Conservation (phyloP, 2,329 filamentous ascomycete genomes). For the Botrytis pseudocinerea region DNA sequence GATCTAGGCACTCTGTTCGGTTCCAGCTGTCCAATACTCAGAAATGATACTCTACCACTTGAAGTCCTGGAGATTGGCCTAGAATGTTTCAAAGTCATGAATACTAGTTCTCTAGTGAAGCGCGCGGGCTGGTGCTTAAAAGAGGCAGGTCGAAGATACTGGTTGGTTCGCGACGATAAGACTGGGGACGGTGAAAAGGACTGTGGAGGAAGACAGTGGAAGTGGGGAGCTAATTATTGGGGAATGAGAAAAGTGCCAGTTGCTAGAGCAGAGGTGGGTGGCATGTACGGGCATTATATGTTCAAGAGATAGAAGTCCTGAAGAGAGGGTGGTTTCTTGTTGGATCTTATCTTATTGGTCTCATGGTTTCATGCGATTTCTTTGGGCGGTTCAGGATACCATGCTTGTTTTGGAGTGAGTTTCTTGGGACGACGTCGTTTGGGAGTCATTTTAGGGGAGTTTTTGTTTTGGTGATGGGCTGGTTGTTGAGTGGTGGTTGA, state of each 20-base stretch:
- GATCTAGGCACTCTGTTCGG: conserved; percentile 56
- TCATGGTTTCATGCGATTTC: neutral
- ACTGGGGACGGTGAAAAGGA: conserved; percentile 43
- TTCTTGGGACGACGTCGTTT: neutral
- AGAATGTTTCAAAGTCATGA: conserved; percentile 65
- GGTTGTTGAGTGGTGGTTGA: neutral
- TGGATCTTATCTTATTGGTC: neutral
- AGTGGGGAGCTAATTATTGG: conserved; percentile 83
- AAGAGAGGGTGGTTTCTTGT: neutral
- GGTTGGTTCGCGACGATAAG: conserved; percentile 58
- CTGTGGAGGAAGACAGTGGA: conserved; percentile 67
- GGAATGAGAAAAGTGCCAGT: conserved; percentile 72
- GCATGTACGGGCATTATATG: conserved; percentile 61
- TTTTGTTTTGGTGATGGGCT: neutral
- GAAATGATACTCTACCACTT: conserved; percentile 62
- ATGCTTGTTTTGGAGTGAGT: conserved; percentile 1
- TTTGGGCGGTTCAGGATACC: neutral
- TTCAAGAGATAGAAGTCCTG: conserved; percentile 46
- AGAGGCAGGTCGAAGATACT: conserved; percentile 63
- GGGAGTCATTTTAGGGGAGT: neutral
- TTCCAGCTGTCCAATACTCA: conserved; percentile 57
- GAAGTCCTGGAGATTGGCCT: conserved; percentile 75
- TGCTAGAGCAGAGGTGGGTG: conserved; percentile 55
- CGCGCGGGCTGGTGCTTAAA: conserved; percentile 67
- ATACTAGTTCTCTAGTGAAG: conserved; percentile 47